A percentile compares a stretch with the other conserved stretches of the same genome.
These are phyloP conservation scores for Geotrichum cucujoidarum DNA, from an alignment of 1,139 yeast genomes.

Conservation along the genomic window DNA sequence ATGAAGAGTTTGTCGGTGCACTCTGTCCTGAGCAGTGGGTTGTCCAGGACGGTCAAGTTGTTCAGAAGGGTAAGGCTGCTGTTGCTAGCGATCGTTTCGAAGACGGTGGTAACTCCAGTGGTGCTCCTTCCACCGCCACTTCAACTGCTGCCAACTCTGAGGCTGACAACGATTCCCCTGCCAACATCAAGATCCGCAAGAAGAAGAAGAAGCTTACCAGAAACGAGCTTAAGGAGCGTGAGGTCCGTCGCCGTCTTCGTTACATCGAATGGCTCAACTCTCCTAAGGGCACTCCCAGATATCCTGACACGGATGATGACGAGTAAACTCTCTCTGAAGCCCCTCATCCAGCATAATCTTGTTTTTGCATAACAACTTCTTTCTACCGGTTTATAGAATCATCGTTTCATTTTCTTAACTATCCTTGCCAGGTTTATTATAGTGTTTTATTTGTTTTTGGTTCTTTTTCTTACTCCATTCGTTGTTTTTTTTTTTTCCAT, in stretches of 20 bases:
- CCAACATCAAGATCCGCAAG: conserved; percentile 84
- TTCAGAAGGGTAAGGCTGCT: conserved; percentile 72
- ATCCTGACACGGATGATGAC: conserved; percentile 87
- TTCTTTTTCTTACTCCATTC: neutral
- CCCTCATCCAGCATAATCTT: neutral
- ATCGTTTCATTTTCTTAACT: conserved; percentile 1
- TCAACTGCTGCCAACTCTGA: conserved; percentile 16
- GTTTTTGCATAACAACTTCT: conserved; percentile 1
- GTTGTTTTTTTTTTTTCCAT: neutral
- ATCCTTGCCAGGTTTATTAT: neutral
- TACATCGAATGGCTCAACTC: conserved; percentile 91
- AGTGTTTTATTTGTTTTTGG: too few species aligned
- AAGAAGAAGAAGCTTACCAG: conserved; percentile 90
- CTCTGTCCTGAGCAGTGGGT: conserved; percentile 98
- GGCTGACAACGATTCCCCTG: conserved; percentile 65
- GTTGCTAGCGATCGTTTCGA: conserved; percentile 78
- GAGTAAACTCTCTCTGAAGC: conserved; percentile 33
- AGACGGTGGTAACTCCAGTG: conserved; percentile 38
- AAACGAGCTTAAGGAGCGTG: conserved; percentile 88
- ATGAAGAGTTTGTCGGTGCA: conserved; percentile 95
- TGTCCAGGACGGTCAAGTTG: conserved; percentile 86
- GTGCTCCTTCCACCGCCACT: conserved; percentile 9
- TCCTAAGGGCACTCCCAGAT: conserved; percentile 96
- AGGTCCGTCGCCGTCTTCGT: conserved; percentile 90
- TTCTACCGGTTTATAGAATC: conserved; percentile 5